These are phyloP conservation scores for Coprinopsis cinerea DNA, from an alignment of 768 basidiomycete genomes.

Conservation along the genomic window DNA sequence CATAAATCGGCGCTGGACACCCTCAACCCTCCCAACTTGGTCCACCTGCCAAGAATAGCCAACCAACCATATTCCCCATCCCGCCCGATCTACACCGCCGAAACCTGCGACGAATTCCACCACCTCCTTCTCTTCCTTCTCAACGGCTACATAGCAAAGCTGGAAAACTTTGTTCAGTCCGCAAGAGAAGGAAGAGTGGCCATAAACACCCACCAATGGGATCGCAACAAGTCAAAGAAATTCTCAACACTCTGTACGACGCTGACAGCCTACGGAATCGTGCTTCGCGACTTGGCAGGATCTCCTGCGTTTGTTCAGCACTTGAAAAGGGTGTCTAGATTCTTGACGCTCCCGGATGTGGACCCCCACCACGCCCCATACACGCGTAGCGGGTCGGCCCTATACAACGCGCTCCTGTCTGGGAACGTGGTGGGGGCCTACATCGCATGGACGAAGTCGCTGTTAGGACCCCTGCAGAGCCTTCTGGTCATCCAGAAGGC, in stretches of 20 bases:
- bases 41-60: neutral
- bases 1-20: neutral
- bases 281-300: neutral
- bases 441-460: neutral
- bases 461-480: neutral
- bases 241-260: constrained; percentile 2
- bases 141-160: neutral
- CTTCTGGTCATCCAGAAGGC: neutral
- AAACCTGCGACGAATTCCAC: constrained; percentile 1
- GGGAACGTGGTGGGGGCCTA: neutral
- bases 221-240: neutral
- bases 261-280: neutral
- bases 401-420: neutral
- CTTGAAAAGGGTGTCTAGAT: neutral
- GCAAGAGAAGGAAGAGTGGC: neutral
- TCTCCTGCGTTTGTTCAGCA: neutral
- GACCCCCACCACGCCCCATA: neutral
- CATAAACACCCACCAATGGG: neutral
- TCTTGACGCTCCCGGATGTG: neutral
- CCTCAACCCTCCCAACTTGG: neutral
- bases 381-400: neutral
- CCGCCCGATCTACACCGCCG: neutral
- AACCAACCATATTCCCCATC: neutral
- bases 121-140: constrained; percentile 1
- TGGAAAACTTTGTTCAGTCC: neutral